These are phyloP conservation scores for Goniomonas avonlea DNA, from an alignment of 78 protist genomes.

Conservation along the genomic window DNA sequence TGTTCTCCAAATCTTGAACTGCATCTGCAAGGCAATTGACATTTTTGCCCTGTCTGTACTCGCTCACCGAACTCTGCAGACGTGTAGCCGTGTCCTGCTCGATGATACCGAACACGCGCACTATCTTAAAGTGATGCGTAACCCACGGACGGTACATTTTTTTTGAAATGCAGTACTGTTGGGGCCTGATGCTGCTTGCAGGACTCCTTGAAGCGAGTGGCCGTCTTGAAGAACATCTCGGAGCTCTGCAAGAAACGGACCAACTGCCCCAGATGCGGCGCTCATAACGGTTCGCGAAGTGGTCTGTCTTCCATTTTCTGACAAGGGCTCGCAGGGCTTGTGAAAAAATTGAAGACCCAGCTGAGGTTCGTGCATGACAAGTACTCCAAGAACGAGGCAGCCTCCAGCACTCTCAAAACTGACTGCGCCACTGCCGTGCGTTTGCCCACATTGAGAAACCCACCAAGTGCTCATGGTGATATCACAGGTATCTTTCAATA, in stretches of 20 bases:
- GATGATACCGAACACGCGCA: background rate
- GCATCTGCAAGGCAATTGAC: conserved; percentile 69
- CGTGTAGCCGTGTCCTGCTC: conserved; percentile 61
- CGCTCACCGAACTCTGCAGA: background rate
- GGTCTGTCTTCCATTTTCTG: background rate
- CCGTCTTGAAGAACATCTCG: background rate
- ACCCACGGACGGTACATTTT: too few species aligned
- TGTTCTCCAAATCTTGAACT: conserved; percentile 59
- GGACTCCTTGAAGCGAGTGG: too few species aligned
- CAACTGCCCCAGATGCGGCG: conserved; percentile 75
- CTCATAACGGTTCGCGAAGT: conserved; percentile 64
- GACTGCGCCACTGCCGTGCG: too few species aligned
- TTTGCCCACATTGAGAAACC: too few species aligned
- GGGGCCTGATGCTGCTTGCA: too few species aligned
- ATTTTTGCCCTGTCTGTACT: background rate
- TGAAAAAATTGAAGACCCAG: conserved; percentile 66
- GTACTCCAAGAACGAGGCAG: conserved; percentile 24
- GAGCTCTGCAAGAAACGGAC: conserved; percentile 21
- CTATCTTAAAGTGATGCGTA: background rate
- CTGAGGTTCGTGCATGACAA: conserved; percentile 71
- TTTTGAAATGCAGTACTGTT: too few species aligned
- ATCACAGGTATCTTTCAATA: too few species aligned
- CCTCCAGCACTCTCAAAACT: too few species aligned
- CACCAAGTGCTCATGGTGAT: too few species aligned
- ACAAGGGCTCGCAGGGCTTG: too few species aligned